phyloP scores from a whole-genome alignment of 2,329 filamentous ascomycete species.

The Lachnellula arida region DNA sequence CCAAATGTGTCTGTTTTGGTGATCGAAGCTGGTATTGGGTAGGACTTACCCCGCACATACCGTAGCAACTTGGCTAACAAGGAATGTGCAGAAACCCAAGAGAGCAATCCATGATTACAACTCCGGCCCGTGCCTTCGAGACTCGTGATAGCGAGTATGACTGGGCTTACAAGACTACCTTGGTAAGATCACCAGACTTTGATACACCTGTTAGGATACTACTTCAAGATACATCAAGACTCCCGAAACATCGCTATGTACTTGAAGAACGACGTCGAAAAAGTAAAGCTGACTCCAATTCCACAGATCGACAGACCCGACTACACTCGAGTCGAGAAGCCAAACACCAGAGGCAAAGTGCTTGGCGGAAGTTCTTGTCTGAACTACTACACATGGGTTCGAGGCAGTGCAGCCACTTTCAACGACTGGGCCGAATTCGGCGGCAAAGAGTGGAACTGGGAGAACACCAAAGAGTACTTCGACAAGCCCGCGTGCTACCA shows the following conservation, averaged over 20 bases:
- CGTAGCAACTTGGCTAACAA: too few species aligned
- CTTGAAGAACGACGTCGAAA: too few species aligned
- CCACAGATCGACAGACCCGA: constrained; percentile 53
- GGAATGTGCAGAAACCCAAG: constrained; percentile 38
- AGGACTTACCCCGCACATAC: constrained; percentile 4
- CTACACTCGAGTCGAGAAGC: constrained; percentile 58
- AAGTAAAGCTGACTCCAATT: too few species aligned
- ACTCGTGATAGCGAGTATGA: constrained; percentile 52
- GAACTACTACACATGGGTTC: constrained; percentile 64
- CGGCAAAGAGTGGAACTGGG: constrained; percentile 51
- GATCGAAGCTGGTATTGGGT: constrained; percentile 42
- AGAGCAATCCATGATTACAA: constrained; percentile 47
- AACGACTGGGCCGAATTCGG: constrained; percentile 45
- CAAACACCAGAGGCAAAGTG: constrained; percentile 45
- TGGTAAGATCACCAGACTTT: too few species aligned
- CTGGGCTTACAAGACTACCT: constrained; percentile 55
- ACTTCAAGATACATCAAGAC: too few species aligned
- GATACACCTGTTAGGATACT: too few species aligned
- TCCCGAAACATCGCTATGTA: too few species aligned
- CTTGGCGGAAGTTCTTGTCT: constrained; percentile 48
- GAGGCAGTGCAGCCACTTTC: constrained; percentile 52
- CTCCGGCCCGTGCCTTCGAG: constrained; percentile 48
- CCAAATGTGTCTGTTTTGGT: constrained; percentile 43
- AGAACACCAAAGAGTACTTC: constrained; percentile 46
- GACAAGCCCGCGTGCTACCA: constrained; percentile 53